These are phyloP conservation scores for Coniferiporia sulphurascens DNA, from an alignment of 1,284 basidiomycete genomes.

Conservation along the genomic window DNA sequence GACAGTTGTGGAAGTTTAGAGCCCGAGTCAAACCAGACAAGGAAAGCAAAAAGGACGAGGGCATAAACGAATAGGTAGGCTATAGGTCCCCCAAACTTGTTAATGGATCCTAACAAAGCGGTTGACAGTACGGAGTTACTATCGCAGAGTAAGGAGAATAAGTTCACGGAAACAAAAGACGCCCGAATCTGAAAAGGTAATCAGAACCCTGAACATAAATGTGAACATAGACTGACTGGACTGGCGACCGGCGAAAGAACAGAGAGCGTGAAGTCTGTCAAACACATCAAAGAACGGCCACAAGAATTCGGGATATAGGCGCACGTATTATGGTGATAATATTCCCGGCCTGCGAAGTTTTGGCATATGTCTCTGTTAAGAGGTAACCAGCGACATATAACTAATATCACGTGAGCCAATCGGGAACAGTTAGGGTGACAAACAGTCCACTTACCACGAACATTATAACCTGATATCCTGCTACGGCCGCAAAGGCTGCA, in stretches of 20 bases:
- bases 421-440: neutral
- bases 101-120: slow-evolving; percentile 47
- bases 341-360: slow-evolving; percentile 45
- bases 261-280: slow-evolving; percentile 59
- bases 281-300: neutral
- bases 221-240: slow-evolving; percentile 42
- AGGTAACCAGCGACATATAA: slow-evolving; percentile 63
- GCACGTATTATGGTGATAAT: slow-evolving; percentile 59
- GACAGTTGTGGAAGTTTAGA: slow-evolving; percentile 34
- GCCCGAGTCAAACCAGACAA: slow-evolving; percentile 62
- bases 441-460: slow-evolving; percentile 48
- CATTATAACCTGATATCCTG: slow-evolving; percentile 72
- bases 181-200: slow-evolving; percentile 45
- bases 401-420: slow-evolving; percentile 28
- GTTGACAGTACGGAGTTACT: slow-evolving; percentile 46
- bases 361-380: slow-evolving; percentile 65
- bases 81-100: slow-evolving; percentile 70
- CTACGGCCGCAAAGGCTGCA: slow-evolving; percentile 68
- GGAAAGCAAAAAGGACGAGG: slow-evolving; percentile 47
- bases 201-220: neutral
- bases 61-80: slow-evolving; percentile 61
- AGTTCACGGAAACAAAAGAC: slow-evolving; percentile 67
- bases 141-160: slow-evolving; percentile 72
- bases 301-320: slow-evolving; percentile 18
- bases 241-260: slow-evolving; percentile 65